phyloP scores from a whole-genome alignment of 768 basidiomycete species.

The Glaciozyma martinii region DNA sequence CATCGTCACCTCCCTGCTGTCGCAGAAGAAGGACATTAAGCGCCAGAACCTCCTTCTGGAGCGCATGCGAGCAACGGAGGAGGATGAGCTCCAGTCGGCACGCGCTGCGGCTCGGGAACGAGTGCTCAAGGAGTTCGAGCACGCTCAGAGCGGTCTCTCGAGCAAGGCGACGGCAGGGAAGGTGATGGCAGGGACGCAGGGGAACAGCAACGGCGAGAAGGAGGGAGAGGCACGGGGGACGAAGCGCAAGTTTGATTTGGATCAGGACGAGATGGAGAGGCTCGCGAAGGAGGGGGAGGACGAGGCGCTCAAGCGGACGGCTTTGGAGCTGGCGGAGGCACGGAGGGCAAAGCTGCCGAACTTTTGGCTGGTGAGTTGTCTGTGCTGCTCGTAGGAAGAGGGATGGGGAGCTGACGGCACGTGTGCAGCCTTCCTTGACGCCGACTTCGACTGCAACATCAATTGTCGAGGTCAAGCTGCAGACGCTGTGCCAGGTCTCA shows the following conservation, averaged over 20 bases:
- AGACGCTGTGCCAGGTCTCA: conserved; percentile 79
- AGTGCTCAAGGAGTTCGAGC: conserved; percentile 82
- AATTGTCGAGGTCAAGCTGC: conserved; percentile 49
- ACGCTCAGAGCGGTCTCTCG: conserved; percentile 66
- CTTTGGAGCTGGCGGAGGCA: conserved; percentile 61
- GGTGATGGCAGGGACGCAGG: neutral
- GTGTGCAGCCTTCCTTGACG: conserved; percentile 16
- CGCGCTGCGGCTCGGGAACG: conserved; percentile 72
- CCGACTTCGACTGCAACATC: conserved; percentile 21
- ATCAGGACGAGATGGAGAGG: conserved; percentile 58
- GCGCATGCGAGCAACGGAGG: conserved; percentile 64
- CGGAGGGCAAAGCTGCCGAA: conserved; percentile 84
- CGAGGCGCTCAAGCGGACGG: conserved; percentile 65
- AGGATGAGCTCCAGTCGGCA: conserved; percentile 62
- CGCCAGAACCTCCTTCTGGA: conserved; percentile 74
- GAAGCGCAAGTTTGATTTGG: conserved; percentile 82
- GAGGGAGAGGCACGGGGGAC: conserved; percentile 36
- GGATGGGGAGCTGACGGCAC: neutral
- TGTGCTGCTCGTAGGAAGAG: neutral
- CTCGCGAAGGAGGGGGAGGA: conserved; percentile 78
- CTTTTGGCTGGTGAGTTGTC: conserved; percentile 62
- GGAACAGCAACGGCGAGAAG: conserved; percentile 43
- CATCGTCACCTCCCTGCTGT: conserved; percentile 69
- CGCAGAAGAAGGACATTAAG: conserved; percentile 88
- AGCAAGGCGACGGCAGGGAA: conserved; percentile 41